These are phyloP conservation scores for Kockovaella imperatae DNA, from an alignment of 768 basidiomycete genomes.

Conservation along the genomic window DNA sequence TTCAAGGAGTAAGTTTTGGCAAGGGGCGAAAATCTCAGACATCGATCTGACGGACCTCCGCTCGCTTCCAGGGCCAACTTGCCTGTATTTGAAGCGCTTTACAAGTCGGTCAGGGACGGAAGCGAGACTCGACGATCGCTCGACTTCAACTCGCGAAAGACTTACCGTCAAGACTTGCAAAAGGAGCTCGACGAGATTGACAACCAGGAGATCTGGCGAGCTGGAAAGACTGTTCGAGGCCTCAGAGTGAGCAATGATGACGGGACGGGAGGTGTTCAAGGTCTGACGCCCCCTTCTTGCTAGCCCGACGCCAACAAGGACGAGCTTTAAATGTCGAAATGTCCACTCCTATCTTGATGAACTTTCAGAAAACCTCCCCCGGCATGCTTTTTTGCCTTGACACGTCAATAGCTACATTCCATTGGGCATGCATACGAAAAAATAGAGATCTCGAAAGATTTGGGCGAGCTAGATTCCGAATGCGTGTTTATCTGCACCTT, in stretches of 20 bases:
- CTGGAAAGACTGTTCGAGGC: conserved; percentile 86
- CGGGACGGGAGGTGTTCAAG: background rate
- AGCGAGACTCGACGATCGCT: conserved; percentile 95
- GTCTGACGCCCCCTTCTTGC: conserved; percentile 13
- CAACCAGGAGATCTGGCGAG: conserved; percentile 97
- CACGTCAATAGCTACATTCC: too few relatives aligned
- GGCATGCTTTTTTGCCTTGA: too few relatives aligned
- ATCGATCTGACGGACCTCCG: too few relatives aligned
- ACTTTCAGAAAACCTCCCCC: background rate
- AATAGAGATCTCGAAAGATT: too few relatives aligned
- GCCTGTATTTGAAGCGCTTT: conserved; percentile 89
- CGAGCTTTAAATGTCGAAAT: conserved; percentile 33
- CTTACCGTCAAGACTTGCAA: conserved; percentile 86
- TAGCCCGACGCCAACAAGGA: conserved; percentile 39
- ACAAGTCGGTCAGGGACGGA: conserved; percentile 88
- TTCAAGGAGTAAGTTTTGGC: conserved; percentile 61
- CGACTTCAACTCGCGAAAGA: conserved; percentile 85
- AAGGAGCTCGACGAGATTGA: conserved; percentile 90
- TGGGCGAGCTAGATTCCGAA: too few relatives aligned
- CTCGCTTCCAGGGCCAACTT: conserved; percentile 65
- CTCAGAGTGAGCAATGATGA: conserved; percentile 46
- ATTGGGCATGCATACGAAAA: too few relatives aligned
- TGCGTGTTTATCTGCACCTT: conserved; percentile 30
- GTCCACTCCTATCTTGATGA: background rate
- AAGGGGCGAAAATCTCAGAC: background rate